Conservation (phyloP, 768 basidiomycete genomes). For the Russula olivacea region DNA sequence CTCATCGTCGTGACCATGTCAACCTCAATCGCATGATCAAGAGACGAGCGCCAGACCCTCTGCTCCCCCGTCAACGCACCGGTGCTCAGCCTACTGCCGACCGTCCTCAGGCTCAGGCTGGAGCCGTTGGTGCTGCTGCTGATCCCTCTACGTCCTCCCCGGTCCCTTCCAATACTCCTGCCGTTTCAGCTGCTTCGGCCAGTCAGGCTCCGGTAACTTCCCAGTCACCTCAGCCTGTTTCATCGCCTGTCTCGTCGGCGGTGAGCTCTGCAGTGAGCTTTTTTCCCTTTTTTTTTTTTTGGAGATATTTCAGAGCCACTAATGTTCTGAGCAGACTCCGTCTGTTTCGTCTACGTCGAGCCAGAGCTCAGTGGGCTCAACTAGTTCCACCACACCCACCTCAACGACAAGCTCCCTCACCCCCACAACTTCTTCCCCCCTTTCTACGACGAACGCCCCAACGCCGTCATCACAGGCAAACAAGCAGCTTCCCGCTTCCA, state of each 20-base stretch:
- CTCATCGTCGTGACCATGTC: constrained; percentile 49
- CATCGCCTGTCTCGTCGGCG: constrained; percentile 9
- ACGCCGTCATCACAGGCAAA: constrained; percentile 27
- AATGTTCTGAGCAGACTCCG: background rate
- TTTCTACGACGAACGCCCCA: constrained; percentile 19
- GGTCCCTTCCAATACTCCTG: constrained; percentile 18
- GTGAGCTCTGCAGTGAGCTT: constrained; percentile 12
- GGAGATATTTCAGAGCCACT: background rate
- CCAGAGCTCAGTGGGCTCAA: constrained; percentile 24
- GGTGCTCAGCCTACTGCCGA: too few relatives aligned
- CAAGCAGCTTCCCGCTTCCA: constrained; percentile 20
- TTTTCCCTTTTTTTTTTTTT: background rate
- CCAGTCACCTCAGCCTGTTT: background rate
- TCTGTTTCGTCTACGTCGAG: constrained; percentile 14
- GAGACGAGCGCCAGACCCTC: constrained; percentile 46
- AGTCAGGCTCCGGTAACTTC: constrained; percentile 21
- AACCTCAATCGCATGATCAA: constrained; percentile 60
- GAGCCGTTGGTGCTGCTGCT: constrained; percentile 21
- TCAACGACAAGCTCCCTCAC: constrained; percentile 19
- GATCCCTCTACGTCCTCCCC: constrained; percentile 32
- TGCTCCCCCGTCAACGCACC: constrained; percentile 14
- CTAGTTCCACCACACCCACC: constrained; percentile 31
- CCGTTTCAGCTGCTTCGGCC: constrained; percentile 9
- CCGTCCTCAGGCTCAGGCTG: background rate
- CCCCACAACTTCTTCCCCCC: constrained; percentile 12